A percentile compares a stretch with the other conserved stretches of the same genome.
Evolutionary conservation across 2,329 filamentous ascomycete genomes (phyloP).

Genomic region (Esteya vermicola): DNA sequence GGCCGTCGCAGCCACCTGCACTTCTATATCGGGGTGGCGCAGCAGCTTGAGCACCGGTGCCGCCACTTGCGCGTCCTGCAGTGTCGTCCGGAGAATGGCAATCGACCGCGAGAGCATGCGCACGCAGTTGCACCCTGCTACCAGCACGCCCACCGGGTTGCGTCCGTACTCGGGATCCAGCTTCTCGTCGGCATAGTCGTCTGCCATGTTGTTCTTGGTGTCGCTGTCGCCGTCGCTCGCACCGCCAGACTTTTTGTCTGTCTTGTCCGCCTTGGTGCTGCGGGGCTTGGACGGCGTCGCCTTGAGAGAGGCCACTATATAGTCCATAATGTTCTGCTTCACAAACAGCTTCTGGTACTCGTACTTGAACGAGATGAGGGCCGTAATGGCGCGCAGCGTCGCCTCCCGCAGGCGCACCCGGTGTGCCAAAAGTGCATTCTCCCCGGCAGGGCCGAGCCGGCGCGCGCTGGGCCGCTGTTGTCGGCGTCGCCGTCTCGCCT

Average conservation of each 20-base stretch:
- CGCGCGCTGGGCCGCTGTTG: conserved; percentile 18
- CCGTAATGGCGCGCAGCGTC: conserved; percentile 65
- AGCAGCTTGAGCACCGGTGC: conserved; percentile 65
- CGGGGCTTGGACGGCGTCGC: conserved; percentile 38
- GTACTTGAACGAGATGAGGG: conserved; percentile 68
- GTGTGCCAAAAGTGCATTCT: conserved; percentile 47
- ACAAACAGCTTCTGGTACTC: conserved; percentile 71
- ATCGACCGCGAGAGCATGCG: conserved; percentile 76
- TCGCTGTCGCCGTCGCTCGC: neutral
- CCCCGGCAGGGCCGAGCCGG: conserved; percentile 43
- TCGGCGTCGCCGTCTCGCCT: neutral
- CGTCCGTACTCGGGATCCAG: conserved; percentile 41
- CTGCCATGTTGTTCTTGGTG: neutral
- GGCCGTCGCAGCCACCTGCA: conserved; percentile 75
- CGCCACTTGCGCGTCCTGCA: conserved; percentile 76
- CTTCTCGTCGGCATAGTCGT: conserved; percentile 17
- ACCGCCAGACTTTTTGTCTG: conserved; percentile 13
- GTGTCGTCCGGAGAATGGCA: conserved; percentile 65
- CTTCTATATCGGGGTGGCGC: conserved; percentile 57
- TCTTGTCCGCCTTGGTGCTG: conserved; percentile 20
- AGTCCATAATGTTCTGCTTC: conserved; percentile 65
- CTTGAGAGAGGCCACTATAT: conserved; percentile 67
- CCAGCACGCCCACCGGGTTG: conserved; percentile 64
- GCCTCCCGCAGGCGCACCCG: conserved; percentile 64
- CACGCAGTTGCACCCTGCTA: conserved; percentile 73